Base-by-base conservation (phyloP, 805 yeast species). In the Helenozyma rhizophorensis region DNA sequence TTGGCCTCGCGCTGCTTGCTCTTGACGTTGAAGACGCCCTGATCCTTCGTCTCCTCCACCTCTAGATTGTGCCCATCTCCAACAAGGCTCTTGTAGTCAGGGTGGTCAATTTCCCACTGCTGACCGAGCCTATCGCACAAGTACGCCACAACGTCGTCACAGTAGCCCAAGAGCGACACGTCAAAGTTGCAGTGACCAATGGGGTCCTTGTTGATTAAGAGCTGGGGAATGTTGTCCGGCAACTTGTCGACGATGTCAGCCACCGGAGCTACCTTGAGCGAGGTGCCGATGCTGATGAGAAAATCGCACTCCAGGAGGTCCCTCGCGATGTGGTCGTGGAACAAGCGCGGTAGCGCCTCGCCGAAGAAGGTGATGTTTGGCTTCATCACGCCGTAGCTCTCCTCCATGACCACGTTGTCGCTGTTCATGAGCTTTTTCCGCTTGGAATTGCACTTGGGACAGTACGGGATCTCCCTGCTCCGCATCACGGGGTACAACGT, bases 311-410 rank as follows among this genome's bases (percentile, higher is more conserved):
- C 65, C 13, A 58, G 47, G 6, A 80, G 65, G 52, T 89, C 96
- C 26, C 70, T 68, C 25, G 65, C 62, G 18, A 80, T 72, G 13
- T 60, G 55, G 28, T 71, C 70, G 46, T 86, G 89, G 51, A 81
- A 88, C 29, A 68, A 58, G 10, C 67, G 65, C 1, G 96, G 96
- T 37, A 88, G 64, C 11, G 79, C 76, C 55, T 88, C 96, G 11
- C 95, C 95, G 47, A 88, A 88, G 51, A 88, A 88, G 0, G 95
- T 87, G 40, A 88, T 88, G 53, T 88, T 95, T 0, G 97, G 97
- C 54, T 89, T 88, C 73, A 85, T 70, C 3, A 87, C 90, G 11
- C 96, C 96, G 52, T 59, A 76, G 7, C 83, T 72, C 46, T 75
- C 72, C 15, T 67, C 58, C 2, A 10, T 64, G 61, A 34, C 44